phyloP scores from a whole-genome alignment of 805 yeast species.

The Zygotorulaspora chibaensis region DNA sequence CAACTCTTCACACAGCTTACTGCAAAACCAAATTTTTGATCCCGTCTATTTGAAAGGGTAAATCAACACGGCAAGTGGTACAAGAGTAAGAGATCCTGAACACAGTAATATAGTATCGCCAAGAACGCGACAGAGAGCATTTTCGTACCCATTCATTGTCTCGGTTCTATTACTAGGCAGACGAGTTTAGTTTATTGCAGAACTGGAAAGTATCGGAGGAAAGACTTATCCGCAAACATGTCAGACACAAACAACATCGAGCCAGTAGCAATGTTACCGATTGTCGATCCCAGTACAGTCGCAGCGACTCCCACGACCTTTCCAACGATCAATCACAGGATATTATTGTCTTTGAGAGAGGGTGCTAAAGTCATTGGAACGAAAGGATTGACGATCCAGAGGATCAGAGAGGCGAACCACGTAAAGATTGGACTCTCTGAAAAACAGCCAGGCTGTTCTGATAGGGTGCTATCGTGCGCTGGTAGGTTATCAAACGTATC shows the following conservation, averaged over 20 bases:
- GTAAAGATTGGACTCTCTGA: slow-evolving; percentile 87
- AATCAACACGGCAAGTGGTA: no score
- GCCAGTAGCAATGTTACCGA: neutral
- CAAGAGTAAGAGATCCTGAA: no score
- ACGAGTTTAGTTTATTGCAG: no score
- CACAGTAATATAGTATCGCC: no score
- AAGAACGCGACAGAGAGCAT: no score
- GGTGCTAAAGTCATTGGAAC: slow-evolving; percentile 90
- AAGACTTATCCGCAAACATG: neutral
- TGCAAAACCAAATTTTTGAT: no score
- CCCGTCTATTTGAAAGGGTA: no score
- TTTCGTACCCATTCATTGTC: no score
- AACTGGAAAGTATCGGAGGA: no score
- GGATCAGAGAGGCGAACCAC: slow-evolving; percentile 65
- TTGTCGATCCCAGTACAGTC: neutral
- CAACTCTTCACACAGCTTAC: neutral
- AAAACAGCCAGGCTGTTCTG: slow-evolving; percentile 73
- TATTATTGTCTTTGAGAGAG: slow-evolving; percentile 76
- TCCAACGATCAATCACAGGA: slow-evolving; percentile 31
- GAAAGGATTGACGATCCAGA: slow-evolving; percentile 72
- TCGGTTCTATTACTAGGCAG: no score
- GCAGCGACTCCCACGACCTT: slow-evolving; percentile 2
- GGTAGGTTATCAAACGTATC: slow-evolving; percentile 70
- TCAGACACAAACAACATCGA: neutral
- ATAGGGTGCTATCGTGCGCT: slow-evolving; percentile 73